Base-by-base conservation (phyloP, 371 early-diverging fungal species). In the Mucor racemosus region DNA sequence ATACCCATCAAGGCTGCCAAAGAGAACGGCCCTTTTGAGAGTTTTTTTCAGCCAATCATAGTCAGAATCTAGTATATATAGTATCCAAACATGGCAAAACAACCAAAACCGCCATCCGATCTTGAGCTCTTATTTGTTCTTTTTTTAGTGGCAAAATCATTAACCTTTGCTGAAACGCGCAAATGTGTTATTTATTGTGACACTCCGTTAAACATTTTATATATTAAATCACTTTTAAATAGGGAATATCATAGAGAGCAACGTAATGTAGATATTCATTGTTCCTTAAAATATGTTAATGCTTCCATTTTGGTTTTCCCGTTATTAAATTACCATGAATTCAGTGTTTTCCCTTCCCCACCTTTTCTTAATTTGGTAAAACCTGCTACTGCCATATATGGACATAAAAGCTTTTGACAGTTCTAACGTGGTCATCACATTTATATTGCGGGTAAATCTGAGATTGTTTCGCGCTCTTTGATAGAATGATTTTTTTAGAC, bases 291-390 rank as follows among this genome's bases (percentile, higher is more conserved):
- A 10, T 6, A 19, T 7, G 10, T 9, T 17, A 17, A 46, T 46
- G 46, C 46, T 46, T 46, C 9, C 10, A 46, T 46, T 46, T 7
- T 19, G 1, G 17, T 9, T 46, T 46, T 46, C 46, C 46, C 46
- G 46, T 46, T 17, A 46, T 10, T 10, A 1, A 9, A 7, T 19
- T 46, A 46, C 0, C 17, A 46, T 46, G 19, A 19, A 46, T 46
- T 46, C 46, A 46, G 46, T 19, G n/a, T 44, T 19, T 44, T 44
- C 46, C 46, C 46, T 44, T n/a, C 46, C 46, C 46, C 46, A 44
- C 46, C 10, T 17, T 46, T 46, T 46, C 46, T 19, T 17, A 10
- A 46, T 46, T 46, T 46, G 19, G 46, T 46, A 19, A 46, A 46
- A 46, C 46, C n/a, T 10, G 10, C 9, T 9, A 46, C 9, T 19